Conservation (phyloP, 2,329 filamentous ascomycete species). For the Orbilia quercus region DNA sequence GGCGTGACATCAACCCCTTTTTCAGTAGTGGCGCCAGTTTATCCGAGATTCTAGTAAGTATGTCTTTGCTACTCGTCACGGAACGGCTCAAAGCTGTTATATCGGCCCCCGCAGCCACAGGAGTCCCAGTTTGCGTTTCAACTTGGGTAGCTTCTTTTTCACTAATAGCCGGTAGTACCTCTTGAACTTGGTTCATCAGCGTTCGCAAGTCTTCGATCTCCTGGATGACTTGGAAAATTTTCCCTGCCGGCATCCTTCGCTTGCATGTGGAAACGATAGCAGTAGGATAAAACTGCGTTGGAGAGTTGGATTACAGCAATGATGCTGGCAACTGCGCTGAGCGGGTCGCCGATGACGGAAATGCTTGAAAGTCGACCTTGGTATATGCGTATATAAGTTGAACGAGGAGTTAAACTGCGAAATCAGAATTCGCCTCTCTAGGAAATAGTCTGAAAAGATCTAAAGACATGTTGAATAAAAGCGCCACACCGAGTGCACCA, state of each 20-base stretch:
- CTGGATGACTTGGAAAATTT: conserved; percentile 19
- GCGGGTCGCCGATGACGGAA: conserved; percentile 23
- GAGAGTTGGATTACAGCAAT: conserved; percentile 38
- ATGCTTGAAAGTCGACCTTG: background rate
- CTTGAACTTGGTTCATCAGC: conserved; percentile 25
- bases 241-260: conserved; percentile 29
- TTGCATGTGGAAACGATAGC: conserved; percentile 29
- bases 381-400: too few species aligned
- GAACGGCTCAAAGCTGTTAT: background rate
- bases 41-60: conserved; percentile 20
- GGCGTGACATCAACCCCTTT: background rate
- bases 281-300: conserved; percentile 36
- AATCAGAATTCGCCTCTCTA: too few species aligned
- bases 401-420: too few species aligned
- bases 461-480: too few species aligned
- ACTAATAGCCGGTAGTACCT: conserved; percentile 10
- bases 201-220: conserved; percentile 24
- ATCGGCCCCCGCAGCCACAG: background rate
- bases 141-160: background rate
- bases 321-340: conserved; percentile 34
- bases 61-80: background rate
- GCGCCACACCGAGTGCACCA: too few species aligned
- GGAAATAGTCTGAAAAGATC: too few species aligned
- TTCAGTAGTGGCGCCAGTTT: conserved; percentile 15
- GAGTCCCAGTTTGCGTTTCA: background rate